Base-by-base conservation (phyloP, 2,329 filamentous ascomycete genomes). In the Huntiella bhutanensis region DNA sequence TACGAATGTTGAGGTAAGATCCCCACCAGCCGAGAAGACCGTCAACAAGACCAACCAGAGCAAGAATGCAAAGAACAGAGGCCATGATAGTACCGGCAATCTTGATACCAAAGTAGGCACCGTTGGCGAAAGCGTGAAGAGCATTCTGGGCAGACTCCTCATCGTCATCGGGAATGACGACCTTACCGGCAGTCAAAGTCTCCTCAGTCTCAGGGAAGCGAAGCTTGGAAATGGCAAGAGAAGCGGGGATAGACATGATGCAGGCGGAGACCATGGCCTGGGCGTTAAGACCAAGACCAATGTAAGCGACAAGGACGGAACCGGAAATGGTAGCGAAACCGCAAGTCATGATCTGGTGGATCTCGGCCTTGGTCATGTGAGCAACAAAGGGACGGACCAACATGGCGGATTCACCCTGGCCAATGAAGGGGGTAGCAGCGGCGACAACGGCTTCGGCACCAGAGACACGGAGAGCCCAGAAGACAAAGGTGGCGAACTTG, bases 161-260 rank as follows among this genome's bases (percentile, higher is more conserved):
- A 5, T 80, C 73, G 46, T 87, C 80, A 32, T 91, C 80, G 2
- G 85, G 84, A 19, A 93, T 73, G 37, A 88, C 76, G 28, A 91
- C 80, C 13, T 77, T 75, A 48, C 85, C 84, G 4, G 82, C 80
- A 0, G 86, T 94, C 33, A 93, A 67, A 0, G 84, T 82, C 61
- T 88, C 82, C 60, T 93, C 84, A 3, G 76, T 80, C 64, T 94
- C 87, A 2, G 87, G 87, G 60, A 81, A 94, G 48, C 87, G 80
- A 55, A 94, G 70, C 65, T 94, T 94, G 52, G 82, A 88, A 51
- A 91, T 78, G 43, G 86, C 86, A 11, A 95, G 70, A 3, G 85
- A 92, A 1, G 86, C 86, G 0, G 87, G 87, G 52, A 94, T 94
- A 55, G 81, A 87, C 87, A 95, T 95, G 60, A 94, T 86, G 58